These are phyloP conservation scores for Ophiostoma novo-ulmi DNA, from an alignment of 2,329 filamentous ascomycete species.

Conservation along the genomic window DNA sequence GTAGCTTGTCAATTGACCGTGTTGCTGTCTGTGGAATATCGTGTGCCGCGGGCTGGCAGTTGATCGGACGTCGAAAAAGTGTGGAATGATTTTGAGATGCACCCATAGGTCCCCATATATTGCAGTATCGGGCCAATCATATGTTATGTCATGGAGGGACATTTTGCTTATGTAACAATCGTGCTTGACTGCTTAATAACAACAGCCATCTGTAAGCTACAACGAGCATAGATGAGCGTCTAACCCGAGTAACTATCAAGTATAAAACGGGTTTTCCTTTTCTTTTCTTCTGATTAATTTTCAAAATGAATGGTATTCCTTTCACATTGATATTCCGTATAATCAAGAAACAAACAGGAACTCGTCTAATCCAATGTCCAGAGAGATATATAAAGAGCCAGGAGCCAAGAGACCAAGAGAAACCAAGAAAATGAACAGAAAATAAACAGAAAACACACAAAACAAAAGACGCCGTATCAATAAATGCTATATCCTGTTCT, in stretches of 20 bases:
- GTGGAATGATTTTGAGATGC: slow-evolving; percentile 20
- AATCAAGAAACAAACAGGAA: no score
- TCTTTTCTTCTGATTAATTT: neutral
- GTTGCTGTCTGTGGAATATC: slow-evolving; percentile 9
- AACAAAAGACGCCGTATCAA: neutral
- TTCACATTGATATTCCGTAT: no score
- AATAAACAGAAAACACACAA: neutral
- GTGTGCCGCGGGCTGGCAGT: slow-evolving; percentile 10
- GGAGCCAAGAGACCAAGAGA: no score
- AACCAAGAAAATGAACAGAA: neutral
- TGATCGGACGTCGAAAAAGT: slow-evolving; percentile 16
- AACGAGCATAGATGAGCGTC: no score
- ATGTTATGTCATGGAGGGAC: slow-evolving; percentile 15
- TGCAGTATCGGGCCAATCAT: slow-evolving; percentile 14
- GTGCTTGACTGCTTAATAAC: neutral
- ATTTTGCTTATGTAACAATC: slow-evolving; percentile 3
- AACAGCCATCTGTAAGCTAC: no score
- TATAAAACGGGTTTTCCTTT: neutral
- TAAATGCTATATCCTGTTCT: neutral
- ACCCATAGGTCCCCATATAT: slow-evolving; percentile 14
- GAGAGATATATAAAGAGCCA: neutral
- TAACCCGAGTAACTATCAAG: no score
- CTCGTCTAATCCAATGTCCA: neutral
- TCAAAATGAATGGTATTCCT: neutral
- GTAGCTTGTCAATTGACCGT: neutral